Base-by-base conservation (phyloP, 2,329 filamentous ascomycete species). In the Paecilomyces fulvus region DNA sequence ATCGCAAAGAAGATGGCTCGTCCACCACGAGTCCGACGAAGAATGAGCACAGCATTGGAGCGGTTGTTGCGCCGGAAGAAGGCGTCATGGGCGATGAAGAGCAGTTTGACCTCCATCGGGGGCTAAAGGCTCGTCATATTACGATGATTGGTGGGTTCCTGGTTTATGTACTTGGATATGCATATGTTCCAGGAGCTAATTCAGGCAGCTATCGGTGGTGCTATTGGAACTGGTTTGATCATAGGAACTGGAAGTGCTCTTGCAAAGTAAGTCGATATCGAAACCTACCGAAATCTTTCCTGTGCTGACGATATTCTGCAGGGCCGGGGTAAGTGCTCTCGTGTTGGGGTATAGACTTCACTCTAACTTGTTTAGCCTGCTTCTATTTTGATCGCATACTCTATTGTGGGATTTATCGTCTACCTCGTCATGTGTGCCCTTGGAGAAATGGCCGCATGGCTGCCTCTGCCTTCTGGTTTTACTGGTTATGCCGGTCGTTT, bases 381-480 rank as follows among this genome's bases (percentile, higher is more conserved):
- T 12, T 65, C 74, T 3, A 70, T 77, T 37, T 64, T 77, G 30
- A 77, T 77, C 49, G 73, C 73, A 5, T 77, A 77, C 61, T 63
- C 71, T 3, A 66, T 73, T 55, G 73, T 77, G 49, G 75, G 75
- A 51, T 73, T 76, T 52, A 66, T 94, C 58, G 89, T 92, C 62
- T 94, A 85, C 72, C 75, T 90, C 48, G 89, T 94, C 63, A 91
- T 94, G 88, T 85, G 85, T 57, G 86, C 83, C 56, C 82, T 94
- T 3, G 89, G 89, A 60, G 89, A 92, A 72, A 94, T 94, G 88
- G 88, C 89, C 8, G 83, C 89, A 54, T 94, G 88, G 87, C 73
- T 94, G 31, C 89, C 89, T 53, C 79, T 91, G 65, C 82, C 84
- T 55, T 84, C 87, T 68, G 89, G 89, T 63, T 95, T 94, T 73